Base-by-base conservation (phyloP, 306 rosid genomes). In the Begonia fuchsioides region DNA sequence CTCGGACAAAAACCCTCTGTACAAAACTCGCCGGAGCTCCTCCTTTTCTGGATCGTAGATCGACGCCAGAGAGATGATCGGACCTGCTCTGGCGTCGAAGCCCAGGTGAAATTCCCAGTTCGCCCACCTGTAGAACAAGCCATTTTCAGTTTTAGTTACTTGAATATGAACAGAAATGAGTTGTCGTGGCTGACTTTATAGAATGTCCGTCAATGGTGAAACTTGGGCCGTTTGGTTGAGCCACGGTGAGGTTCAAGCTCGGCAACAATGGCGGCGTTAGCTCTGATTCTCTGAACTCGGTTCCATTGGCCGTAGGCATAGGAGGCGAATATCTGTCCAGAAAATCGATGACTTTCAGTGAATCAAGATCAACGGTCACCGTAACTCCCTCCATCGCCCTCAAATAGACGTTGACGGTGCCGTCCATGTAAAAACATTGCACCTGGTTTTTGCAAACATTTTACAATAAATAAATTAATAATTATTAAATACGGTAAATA, bases 1-100 rank as follows among this genome's bases (percentile, higher is more conserved):
- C 61, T 83, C 90, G 1, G 88, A 74, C 54, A 76, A 55, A 52
- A 58, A 76, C 2, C 71, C 88, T 66, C 63, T 71, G 55, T 83
- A 83, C 17, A 83, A 45, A 16, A 83, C 86, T 6, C 26, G 59
- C 0, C 83, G 72, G 26, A 52, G 63, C 35, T 60, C 58, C 2
- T 65, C 48, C 61, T 74, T 61, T n/a, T 72, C 62, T 0, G 69
- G 12, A 51, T 83, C 94, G 16, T 57, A 79, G 2, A 83, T 63
- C 38, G 86, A 79, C 32, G 86, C 90, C 7, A 65, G 26, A 7
- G 83, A 79, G 10, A 79, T 74, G 3, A 83, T 51, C 38, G 88
- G 56, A 0, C 90, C 88, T 14, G 62, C 70, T 56, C 64, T 53
- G 13, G 65, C 61, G 52, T 79, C 88, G 9, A 52, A 83, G 51